Conservation (phyloP, 2,329 filamentous ascomycete genomes). For the Microdochium bolleyi region DNA sequence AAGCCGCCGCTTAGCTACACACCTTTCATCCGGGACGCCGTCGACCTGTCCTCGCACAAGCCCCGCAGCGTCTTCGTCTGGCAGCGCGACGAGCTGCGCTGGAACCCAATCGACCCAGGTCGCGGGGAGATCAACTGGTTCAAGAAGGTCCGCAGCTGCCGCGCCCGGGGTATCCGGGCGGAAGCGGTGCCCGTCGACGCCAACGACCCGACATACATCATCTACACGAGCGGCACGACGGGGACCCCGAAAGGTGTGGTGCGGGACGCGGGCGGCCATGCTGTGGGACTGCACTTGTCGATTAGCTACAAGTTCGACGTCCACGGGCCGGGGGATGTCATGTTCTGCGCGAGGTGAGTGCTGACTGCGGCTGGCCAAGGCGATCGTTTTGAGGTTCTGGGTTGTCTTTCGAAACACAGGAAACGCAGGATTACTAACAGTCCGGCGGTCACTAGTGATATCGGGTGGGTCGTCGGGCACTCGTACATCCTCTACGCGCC, state of each 20-base stretch:
- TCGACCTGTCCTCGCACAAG: slow-evolving; percentile 60
- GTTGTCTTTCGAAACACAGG: too few relatives aligned
- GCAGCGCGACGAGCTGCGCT: slow-evolving; percentile 71
- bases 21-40: slow-evolving; percentile 66
- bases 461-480: slow-evolving; percentile 86
- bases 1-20: slow-evolving; percentile 76
- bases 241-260: slow-evolving; percentile 64
- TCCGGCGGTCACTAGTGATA: slow-evolving; percentile 42
- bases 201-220: slow-evolving; percentile 75
- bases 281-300: slow-evolving; percentile 74
- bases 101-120: slow-evolving; percentile 61
- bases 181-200: slow-evolving; percentile 72
- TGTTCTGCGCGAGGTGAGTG: slow-evolving; percentile 37
- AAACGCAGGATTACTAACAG: slow-evolving; percentile 9
- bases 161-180: slow-evolving; percentile 57
- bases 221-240: slow-evolving; percentile 69
- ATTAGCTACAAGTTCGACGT: slow-evolving; percentile 80
- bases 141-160: slow-evolving; percentile 62
- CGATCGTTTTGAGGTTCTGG: not conserved
- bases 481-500: slow-evolving; percentile 87
- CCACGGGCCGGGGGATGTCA: slow-evolving; percentile 73
- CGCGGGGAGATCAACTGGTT: slow-evolving; percentile 75
- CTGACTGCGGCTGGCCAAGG: too few relatives aligned
- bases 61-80: slow-evolving; percentile 69
- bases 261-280: slow-evolving; percentile 77